phyloP scores from a whole-genome alignment of 2,329 filamentous ascomycete genomes.

The Aspergillus glaucus region DNA sequence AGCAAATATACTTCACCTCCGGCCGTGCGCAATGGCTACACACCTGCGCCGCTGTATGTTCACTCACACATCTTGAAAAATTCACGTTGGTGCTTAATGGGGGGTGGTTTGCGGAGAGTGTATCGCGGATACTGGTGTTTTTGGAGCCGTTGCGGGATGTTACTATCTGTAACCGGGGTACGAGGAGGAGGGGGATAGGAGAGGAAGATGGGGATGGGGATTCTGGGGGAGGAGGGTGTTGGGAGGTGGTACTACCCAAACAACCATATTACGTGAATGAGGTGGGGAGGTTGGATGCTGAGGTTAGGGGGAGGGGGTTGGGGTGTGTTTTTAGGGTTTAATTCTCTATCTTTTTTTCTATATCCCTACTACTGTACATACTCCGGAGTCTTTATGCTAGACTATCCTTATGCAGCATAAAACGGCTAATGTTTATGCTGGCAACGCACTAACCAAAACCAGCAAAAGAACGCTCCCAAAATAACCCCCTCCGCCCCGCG shows the following conservation, averaged over 20 bases:
- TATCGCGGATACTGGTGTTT: conserved; percentile 31
- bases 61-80: conserved; percentile 19
- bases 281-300: conserved; percentile 20
- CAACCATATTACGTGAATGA: conserved; percentile 31
- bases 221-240: conserved; percentile 5
- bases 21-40: conserved; percentile 33
- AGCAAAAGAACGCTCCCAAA: too few species aligned
- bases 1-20: conserved; percentile 31
- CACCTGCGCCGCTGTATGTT: conserved; percentile 24
- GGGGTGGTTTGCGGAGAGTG: conserved; percentile 32
- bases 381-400: too few species aligned
- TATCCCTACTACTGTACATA: neutral
- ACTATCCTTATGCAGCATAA: neutral
- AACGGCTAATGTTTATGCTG: neutral
- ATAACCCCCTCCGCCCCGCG: too few species aligned
- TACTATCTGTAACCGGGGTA: neutral
- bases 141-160: conserved; percentile 27
- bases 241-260: conserved; percentile 27
- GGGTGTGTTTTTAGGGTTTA: conserved; percentile 23
- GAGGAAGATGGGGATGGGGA: conserved; percentile 8
- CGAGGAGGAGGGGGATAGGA: conserved; percentile 8
- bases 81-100: conserved; percentile 28
- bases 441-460: too few species aligned
- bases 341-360: neutral
- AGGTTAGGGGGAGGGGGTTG: conserved; percentile 27